Conservation (phyloP, 768 basidiomycete species). For the Hygrophoropsis aurantiaca region DNA sequence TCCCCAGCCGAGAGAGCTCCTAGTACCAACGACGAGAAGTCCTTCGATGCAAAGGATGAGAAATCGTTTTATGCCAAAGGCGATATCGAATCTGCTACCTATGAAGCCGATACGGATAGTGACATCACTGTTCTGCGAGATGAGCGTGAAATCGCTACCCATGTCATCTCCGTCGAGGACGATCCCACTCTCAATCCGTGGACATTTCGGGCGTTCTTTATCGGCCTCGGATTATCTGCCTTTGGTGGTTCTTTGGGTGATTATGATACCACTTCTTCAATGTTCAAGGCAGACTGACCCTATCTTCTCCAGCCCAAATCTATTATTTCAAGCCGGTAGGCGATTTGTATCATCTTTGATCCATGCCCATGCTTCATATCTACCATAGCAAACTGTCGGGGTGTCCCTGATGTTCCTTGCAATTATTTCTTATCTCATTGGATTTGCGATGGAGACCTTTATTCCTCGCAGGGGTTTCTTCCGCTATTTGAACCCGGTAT, state of each 20-base stretch:
- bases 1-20: not conserved
- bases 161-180: slow-evolving; percentile 41
- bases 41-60: slow-evolving; percentile 17
- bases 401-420: slow-evolving; percentile 57
- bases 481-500: slow-evolving; percentile 52
- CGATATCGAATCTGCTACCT: slow-evolving; percentile 30
- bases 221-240: slow-evolving; percentile 53
- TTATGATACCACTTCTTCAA: not conserved
- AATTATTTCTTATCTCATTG: slow-evolving; percentile 50
- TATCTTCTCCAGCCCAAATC: slow-evolving; percentile 43
- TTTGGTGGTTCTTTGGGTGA: slow-evolving; percentile 51
- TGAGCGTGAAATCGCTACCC: slow-evolving; percentile 48
- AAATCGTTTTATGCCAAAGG: slow-evolving; percentile 28
- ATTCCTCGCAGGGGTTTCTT: slow-evolving; percentile 46
- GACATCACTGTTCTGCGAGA: slow-evolving; percentile 30
- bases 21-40: slow-evolving; percentile 16
- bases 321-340: slow-evolving; percentile 61
- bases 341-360: not conserved
- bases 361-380: not conserved
- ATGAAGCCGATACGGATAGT: slow-evolving; percentile 4
- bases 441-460: slow-evolving; percentile 43
- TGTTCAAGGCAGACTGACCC: slow-evolving; percentile 8
- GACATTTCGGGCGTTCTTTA: slow-evolving; percentile 48
- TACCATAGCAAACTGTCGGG: slow-evolving; percentile 45
- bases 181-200: slow-evolving; percentile 26